phyloP scores from a whole-genome alignment of 768 basidiomycete species.

The Hysterangium stoloniferum region DNA sequence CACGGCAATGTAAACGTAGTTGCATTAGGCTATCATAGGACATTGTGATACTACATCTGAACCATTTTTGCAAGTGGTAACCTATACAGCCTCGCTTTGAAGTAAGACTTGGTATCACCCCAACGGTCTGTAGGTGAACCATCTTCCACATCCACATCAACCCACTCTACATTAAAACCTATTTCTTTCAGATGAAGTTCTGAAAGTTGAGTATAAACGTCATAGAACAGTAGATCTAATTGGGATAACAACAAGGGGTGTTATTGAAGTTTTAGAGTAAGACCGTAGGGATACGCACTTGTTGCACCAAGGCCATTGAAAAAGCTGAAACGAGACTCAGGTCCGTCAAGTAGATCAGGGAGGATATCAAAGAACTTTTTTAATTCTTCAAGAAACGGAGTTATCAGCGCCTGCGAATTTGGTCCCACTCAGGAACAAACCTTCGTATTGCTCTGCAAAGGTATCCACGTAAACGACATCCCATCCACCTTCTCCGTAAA shows the following conservation, averaged over 20 bases:
- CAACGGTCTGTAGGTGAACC: slow-evolving; percentile 54
- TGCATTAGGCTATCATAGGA: no score
- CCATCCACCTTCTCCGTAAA: slow-evolving; percentile 66
- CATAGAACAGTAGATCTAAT: slow-evolving; percentile 82
- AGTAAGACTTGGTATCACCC: slow-evolving; percentile 72
- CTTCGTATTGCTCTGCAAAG: slow-evolving; percentile 80
- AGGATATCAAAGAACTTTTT: slow-evolving; percentile 74
- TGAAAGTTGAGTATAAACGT: slow-evolving; percentile 80
- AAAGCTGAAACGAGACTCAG: slow-evolving; percentile 82
- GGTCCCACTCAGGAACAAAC: slow-evolving; percentile 25
- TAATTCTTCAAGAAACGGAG: slow-evolving; percentile 38
- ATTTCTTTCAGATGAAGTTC: slow-evolving; percentile 80
- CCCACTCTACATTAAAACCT: slow-evolving; percentile 76
- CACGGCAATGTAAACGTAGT: no score
- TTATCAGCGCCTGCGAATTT: not conserved
- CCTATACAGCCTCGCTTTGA: slow-evolving; percentile 67
- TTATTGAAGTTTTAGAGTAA: not conserved
- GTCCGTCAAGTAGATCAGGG: slow-evolving; percentile 65
- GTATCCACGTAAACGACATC: slow-evolving; percentile 91
- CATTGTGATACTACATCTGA: no score
- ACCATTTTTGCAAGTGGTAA: slow-evolving; percentile 20
- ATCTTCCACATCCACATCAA: slow-evolving; percentile 62
- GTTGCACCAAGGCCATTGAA: slow-evolving; percentile 97
- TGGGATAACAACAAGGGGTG: not conserved
- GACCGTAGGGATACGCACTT: slow-evolving; percentile 40